These are phyloP conservation scores for Ormosia semicastrata DNA, from an alignment of 306 rosid species.

Conservation along the genomic window DNA sequence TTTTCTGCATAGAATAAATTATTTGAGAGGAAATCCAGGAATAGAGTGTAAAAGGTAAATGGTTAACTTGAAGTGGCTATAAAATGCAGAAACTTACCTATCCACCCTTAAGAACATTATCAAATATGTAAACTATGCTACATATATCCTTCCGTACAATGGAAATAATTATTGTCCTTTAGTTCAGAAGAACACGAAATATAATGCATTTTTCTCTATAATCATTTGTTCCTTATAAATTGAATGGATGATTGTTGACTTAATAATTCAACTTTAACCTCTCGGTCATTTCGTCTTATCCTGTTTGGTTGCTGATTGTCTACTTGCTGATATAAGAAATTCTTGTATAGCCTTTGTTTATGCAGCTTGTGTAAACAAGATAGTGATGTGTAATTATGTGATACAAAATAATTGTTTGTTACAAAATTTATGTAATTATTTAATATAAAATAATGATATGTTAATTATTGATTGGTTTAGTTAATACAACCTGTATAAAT, in stretches of 20 bases:
- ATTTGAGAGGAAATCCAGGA: neutral
- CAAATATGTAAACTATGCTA: neutral
- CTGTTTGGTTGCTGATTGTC: neutral
- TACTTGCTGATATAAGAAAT: no score
- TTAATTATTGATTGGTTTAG: no score
- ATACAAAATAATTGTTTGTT: no score
- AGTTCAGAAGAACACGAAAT: neutral
- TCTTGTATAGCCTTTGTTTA: no score
- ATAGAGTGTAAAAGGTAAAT: neutral
- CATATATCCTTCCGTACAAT: neutral
- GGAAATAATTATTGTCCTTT: neutral
- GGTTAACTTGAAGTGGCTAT: neutral
- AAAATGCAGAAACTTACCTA: neutral
- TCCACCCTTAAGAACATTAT: neutral
- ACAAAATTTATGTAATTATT: no score
- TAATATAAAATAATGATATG: no score
- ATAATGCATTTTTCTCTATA: neutral
- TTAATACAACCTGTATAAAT: no score
- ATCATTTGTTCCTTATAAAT: neutral
- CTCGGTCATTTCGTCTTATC: neutral
- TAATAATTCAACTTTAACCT: neutral
- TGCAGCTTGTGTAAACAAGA: no score
- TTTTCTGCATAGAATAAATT: slow-evolving; percentile 52
- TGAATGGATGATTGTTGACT: neutral
- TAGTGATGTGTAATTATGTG: no score